Evolutionary conservation across 768 basidiomycete genomes (phyloP), one percentile per base, ranked within the genome.

Genomic region (Mycena alexandri): DNA sequence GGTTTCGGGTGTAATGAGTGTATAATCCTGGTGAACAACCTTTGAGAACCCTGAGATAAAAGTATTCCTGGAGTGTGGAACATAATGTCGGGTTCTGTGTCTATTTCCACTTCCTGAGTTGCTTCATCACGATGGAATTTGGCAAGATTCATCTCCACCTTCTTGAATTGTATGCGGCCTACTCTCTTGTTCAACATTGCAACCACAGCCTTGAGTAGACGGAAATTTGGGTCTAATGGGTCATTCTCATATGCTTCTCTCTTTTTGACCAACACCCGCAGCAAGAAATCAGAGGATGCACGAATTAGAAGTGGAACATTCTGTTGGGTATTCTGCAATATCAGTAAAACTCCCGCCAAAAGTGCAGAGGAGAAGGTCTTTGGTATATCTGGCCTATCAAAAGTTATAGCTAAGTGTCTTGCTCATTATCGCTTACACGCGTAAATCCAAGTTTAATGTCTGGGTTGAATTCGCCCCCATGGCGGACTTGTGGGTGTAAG

Each of bases 391-490:
- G n/a, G n/a, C 11, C 19, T 34, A 29, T 57, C 54, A 44, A 42
- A 55, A 21, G 42, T 65, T 36, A 48, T 33, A 46, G 19, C 41
- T 46, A n/a, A 24, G 24, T 41, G 13, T 58, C 42, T 25, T 43
- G 41, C 17, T 8, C 21, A 2, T 24, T 19, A 19, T 47, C 19
- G 13, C 6, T 53, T 36, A 33, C 24, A 14, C 42, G 17, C 21
- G 2, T 24, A 6, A 46, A 44, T 5, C 3, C 11, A 1, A 22
- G 2, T 33, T 57, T 3, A 13, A 44, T 16, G 2, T 8, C 21
- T 5, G 41, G 42, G 17, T 43, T 16, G 22, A 44, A 57, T 16
- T 57, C 56, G 5, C 56, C 42, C 9, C 42, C 4, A 57, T 57
- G 56, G 2, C 19, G 3, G 6, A 57, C 16, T 3, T 13, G 56